Evolutionary conservation across 768 basidiomycete genomes (phyloP), one percentile per base, ranked within the genome.

Genomic region (Trametes punicea): DNA sequence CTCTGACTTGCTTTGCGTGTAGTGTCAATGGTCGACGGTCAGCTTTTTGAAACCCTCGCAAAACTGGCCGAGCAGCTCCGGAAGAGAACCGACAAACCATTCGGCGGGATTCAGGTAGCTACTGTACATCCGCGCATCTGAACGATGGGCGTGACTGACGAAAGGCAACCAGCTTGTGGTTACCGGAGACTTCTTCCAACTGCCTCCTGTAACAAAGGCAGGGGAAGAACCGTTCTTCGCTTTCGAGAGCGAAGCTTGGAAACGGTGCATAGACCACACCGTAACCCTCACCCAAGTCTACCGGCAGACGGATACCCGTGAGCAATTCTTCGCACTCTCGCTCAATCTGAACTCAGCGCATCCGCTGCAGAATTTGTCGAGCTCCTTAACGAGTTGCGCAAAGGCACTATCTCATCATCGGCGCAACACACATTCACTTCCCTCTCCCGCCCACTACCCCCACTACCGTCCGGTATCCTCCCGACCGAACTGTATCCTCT

Each of bases 301-400:
- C 69, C 71, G 89, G 25, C 89, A 91, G 66, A 88, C 84, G 49
- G 87, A 89, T 64, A 75, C 79, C 41, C 70, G 87, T 87, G 59
- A 60, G 82, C 13, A 6, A 27, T 0, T n/a, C 2, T 18, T 2
- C 9, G 34, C 15, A n/a, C 34, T 4, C 1, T 16, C 15, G 2
- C 34, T 7, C 27, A 1, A 15, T 9, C 20, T 13, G 11, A 34
- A 11, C 34, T 27, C 42, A 33, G 39, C 2, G 3, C 8, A 29
- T 4, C 29, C 20, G 26, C 23, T 34, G 4, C 29, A 88, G 86
- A 74, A 26, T 87, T 91, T 62, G 78, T 90, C 57, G 77, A 82
- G 49, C 80, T 89, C 68, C 70, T 92, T n/a, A 90, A 90, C 66
- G 81, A 87, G 67, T 81, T 89, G 71, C 81, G 89, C 25, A 80